These are phyloP conservation scores for Paramecium biaurelia DNA, from an alignment of 73 alveolate genomes.

Conservation along the genomic window DNA sequence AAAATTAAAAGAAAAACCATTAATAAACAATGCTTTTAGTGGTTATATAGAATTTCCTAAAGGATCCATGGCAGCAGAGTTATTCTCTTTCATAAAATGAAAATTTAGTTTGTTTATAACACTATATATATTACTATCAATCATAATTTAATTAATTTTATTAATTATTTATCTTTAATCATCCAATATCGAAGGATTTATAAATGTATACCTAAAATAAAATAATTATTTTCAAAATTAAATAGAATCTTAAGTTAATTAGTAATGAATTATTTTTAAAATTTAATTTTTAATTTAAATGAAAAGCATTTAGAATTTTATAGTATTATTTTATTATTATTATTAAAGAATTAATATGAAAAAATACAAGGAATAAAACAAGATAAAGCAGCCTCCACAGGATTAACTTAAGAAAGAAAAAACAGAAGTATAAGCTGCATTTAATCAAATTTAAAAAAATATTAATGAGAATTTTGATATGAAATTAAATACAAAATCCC, in stretches of 20 bases:
- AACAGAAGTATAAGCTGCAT: neutral
- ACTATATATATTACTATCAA: neutral
- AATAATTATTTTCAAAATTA: too few relatives aligned
- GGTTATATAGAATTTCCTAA: neutral
- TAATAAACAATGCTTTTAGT: neutral
- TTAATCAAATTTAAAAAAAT: neutral
- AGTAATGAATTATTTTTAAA: too few relatives aligned
- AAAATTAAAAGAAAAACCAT: neutral
- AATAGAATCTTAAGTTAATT: too few relatives aligned
- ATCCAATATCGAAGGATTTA: too few relatives aligned
- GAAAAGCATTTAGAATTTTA: too few relatives aligned
- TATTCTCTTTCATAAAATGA: neutral
- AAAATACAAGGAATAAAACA: neutral
- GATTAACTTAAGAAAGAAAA: neutral
- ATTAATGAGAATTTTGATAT: neutral
- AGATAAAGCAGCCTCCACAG: neutral
- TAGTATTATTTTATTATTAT: too few relatives aligned
- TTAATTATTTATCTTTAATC: too few relatives aligned
- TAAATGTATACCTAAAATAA: too few relatives aligned
- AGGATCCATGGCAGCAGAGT: neutral
- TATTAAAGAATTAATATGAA: neutral
- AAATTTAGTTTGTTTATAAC: neutral
- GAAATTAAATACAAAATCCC: neutral
- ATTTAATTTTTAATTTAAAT: too few relatives aligned
- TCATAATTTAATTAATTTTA: neutral